These are phyloP conservation scores for Xanthoconium purpureum DNA, from an alignment of 768 basidiomycete genomes.

Conservation along the genomic window DNA sequence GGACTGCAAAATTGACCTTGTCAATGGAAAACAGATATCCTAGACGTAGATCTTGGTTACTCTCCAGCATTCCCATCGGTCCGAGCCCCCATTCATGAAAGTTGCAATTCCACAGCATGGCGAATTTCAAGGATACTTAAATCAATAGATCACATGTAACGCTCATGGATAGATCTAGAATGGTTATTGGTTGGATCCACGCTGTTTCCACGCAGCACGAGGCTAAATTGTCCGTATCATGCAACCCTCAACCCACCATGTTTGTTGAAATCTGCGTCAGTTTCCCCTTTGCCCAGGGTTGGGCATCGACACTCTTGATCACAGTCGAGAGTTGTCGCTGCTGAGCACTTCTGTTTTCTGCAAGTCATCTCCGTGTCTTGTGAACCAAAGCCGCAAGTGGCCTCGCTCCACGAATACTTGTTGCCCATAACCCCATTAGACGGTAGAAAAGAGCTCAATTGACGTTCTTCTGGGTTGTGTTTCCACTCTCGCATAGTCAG, in stretches of 20 bases:
- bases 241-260: slow-evolving; percentile 29
- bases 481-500: slow-evolving; percentile 7
- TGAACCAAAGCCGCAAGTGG: slow-evolving; percentile 12
- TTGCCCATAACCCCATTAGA: slow-evolving; percentile 32
- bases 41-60: slow-evolving; percentile 4
- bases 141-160: neutral
- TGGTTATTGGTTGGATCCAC: slow-evolving; percentile 1
- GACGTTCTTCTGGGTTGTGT: slow-evolving; percentile 1
- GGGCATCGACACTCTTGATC: slow-evolving; percentile 3
- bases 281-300: slow-evolving; percentile 33
- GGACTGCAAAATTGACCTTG: neutral
- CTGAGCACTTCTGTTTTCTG: slow-evolving; percentile 4
- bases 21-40: neutral
- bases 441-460: slow-evolving; percentile 28
- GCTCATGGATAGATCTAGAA: neutral
- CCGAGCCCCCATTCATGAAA: slow-evolving; percentile 4
- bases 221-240: slow-evolving; percentile 7
- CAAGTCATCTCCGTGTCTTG: slow-evolving; percentile 13
- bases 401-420: slow-evolving; percentile 12
- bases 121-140: neutral
- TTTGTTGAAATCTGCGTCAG: slow-evolving; percentile 8
- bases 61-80: neutral
- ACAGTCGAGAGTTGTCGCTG: slow-evolving; percentile 1
- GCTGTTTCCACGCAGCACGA: slow-evolving; percentile 8
- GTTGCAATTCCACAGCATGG: neutral